These are phyloP conservation scores for Monosporascus sp. DNA, from an alignment of 2,329 filamentous ascomycete species.

Conservation along the genomic window DNA sequence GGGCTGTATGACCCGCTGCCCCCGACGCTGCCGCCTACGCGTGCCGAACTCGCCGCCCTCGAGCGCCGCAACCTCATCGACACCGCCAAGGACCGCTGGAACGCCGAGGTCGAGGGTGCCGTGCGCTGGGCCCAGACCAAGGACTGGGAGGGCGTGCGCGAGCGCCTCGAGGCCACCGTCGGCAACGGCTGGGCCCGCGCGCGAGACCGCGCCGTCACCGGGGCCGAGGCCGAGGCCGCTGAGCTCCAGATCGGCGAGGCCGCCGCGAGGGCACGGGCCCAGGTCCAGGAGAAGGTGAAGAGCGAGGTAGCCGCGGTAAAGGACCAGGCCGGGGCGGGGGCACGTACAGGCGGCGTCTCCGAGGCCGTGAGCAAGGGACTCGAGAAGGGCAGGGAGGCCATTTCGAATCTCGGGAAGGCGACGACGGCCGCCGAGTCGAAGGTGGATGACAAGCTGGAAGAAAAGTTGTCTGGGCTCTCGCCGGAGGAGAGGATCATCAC, in stretches of 20 bases:
- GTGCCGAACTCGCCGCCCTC: slow-evolving; percentile 45
- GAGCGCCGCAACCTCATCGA: slow-evolving; percentile 56
- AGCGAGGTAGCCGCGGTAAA: slow-evolving; percentile 23
- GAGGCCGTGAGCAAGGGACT: slow-evolving; percentile 36
- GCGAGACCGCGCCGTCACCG: slow-evolving; percentile 28
- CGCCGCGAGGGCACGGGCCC: slow-evolving; percentile 26
- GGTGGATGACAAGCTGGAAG: slow-evolving; percentile 22
- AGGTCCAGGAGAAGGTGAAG: slow-evolving; percentile 30
- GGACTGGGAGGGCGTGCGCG: slow-evolving; percentile 59
- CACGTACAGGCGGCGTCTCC: slow-evolving; percentile 21
- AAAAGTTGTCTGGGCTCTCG: slow-evolving; percentile 36
- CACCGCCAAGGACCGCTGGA: slow-evolving; percentile 72
- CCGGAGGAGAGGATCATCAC: slow-evolving; percentile 47
- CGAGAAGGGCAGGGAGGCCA: slow-evolving; percentile 35
- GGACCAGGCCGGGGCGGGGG: slow-evolving; percentile 26
- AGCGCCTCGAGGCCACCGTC: slow-evolving; percentile 48
- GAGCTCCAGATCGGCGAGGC: slow-evolving; percentile 12
- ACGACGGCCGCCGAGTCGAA: slow-evolving; percentile 32
- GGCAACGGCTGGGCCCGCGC: slow-evolving; percentile 39
- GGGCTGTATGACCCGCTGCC: slow-evolving; percentile 43
- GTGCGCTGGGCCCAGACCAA: slow-evolving; percentile 61
- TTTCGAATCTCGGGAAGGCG: slow-evolving; percentile 24
- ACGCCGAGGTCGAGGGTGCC: slow-evolving; percentile 63
- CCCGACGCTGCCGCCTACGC: slow-evolving; percentile 42
- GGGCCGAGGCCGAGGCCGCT: slow-evolving; percentile 17